Evolutionary conservation across 1,284 basidiomycete species (phyloP), one percentile per base, ranked within the genome.

Genomic region (Pseudozyma hubeiensis): DNA sequence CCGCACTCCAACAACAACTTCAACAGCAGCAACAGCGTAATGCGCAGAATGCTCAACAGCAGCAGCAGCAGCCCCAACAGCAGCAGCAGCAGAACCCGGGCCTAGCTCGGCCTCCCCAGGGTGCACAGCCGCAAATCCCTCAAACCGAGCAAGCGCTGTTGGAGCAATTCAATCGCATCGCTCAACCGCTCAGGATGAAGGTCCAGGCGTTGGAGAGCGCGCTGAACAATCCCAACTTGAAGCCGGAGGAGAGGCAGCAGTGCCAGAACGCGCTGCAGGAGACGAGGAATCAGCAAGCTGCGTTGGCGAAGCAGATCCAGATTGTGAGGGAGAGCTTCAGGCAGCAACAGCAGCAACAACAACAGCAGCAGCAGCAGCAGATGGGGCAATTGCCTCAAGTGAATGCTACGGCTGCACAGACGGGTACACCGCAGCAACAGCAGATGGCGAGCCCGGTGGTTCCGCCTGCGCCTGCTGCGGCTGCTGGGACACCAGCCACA

Each of bases 121-220:
- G 62, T 39, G 58, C 48, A 29, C 64, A 70, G 47, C 68, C 62
- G 3, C 69, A 72, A 34, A 53, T 75, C 4, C 76, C 75, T 4
- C 70, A 72, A n/a, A 72, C 66, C 16, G 77, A 81, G 58, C 72
- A 74, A 13, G 71, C 72, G 43, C 53, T 79, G 16, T 52, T 79
- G 57, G 77, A 79, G 53, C 77, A 79, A 41, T 79, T 81, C 53
- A 78, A 81, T 48, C 69, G 72, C 11, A 65, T 78, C 53, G 75
- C 77, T 19, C 73, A 78, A 24, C 77, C 77, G n/a, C 54, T 79
- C 7, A 53, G 69, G 43, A 64, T 75, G 58, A 80, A 80, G 45
- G 74, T 77, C 24, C 66, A 74, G 31, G 75, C 75, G 37, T 39
- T 79, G 11, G 77, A 77, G 52, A 72, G 63, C 9, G 75, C 75